Conservation (phyloP, 2,329 filamentous ascomycete species). For the Onygenales sp. region DNA sequence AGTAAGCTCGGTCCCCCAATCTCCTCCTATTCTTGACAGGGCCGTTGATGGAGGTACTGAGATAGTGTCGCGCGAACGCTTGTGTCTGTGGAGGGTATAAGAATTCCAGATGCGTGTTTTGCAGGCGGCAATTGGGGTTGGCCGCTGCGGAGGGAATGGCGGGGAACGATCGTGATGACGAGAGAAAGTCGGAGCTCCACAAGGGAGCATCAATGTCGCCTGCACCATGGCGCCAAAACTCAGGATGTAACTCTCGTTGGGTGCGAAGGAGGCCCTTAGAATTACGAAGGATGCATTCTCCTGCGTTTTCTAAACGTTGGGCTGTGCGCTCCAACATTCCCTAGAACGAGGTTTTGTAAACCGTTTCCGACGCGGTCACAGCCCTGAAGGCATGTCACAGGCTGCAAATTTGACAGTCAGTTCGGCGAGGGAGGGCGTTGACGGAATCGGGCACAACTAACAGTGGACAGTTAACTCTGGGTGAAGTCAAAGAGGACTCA, state of each 20-base stretch:
- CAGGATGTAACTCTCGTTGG: constrained; percentile 23
- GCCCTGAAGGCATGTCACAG: constrained; percentile 15
- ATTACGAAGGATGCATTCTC: constrained; percentile 35
- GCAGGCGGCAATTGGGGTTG: not conserved
- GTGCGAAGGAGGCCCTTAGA: constrained; percentile 29
- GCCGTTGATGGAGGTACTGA: not conserved
- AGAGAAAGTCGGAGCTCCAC: constrained; percentile 26
- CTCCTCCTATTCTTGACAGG: constrained; percentile 9
- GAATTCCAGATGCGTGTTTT: constrained; percentile 24
- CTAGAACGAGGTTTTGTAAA: constrained; percentile 10
- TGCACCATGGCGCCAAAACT: constrained; percentile 26
- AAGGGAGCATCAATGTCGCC: constrained; percentile 20
- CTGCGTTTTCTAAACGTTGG: constrained; percentile 41
- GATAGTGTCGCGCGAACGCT: constrained; percentile 7
- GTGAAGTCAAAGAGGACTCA: too few species aligned
- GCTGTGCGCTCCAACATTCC: constrained; percentile 45
- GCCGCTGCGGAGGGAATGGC: not conserved
- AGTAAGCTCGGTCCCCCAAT: constrained; percentile 11
- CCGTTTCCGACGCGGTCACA: constrained; percentile 18
- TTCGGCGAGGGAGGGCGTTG: not conserved
- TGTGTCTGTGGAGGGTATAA: constrained; percentile 27
- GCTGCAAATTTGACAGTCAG: not conserved
- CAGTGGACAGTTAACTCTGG: not conserved
- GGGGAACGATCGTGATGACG: constrained; percentile 9
- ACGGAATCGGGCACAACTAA: not conserved